These are phyloP conservation scores for Chimonanthus praecox DNA, from an alignment of 164 flowering plant genomes.

Conservation along the genomic window DNA sequence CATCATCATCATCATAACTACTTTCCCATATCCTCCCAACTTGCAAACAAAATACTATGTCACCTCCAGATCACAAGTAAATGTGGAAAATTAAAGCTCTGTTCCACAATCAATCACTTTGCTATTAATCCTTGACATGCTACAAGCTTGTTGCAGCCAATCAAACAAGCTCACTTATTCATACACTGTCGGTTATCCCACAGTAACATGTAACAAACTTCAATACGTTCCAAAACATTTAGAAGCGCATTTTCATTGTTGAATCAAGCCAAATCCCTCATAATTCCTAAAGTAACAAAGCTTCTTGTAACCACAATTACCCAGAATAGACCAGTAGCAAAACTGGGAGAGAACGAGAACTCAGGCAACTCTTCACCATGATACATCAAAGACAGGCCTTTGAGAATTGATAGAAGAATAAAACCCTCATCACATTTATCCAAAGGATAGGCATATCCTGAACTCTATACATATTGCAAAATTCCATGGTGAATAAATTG, in stretches of 20 bases:
- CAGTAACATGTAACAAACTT: background rate
- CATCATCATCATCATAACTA: background rate
- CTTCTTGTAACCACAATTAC: background rate
- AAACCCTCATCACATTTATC: too few species aligned
- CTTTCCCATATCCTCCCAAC: background rate
- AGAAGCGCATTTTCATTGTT: background rate
- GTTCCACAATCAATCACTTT: background rate
- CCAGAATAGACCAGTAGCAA: background rate
- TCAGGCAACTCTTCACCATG: background rate
- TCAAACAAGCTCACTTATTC: background rate
- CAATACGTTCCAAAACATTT: background rate
- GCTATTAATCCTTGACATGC: background rate
- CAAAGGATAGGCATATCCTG: too few species aligned
- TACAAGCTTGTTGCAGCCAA: background rate
- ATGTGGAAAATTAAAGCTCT: background rate
- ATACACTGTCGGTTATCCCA: background rate
- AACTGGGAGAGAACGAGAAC: background rate
- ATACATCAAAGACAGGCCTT: too few species aligned
- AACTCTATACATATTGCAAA: too few species aligned
- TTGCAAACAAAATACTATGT: background rate
- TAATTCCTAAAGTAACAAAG: background rate
- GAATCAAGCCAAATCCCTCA: background rate
- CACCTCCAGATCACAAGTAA: background rate
- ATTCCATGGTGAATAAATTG: too few species aligned
- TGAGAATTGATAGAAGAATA: too few species aligned